Conservation (phyloP, 2,329 filamentous ascomycete species). For the Leptodontidium sp. region DNA sequence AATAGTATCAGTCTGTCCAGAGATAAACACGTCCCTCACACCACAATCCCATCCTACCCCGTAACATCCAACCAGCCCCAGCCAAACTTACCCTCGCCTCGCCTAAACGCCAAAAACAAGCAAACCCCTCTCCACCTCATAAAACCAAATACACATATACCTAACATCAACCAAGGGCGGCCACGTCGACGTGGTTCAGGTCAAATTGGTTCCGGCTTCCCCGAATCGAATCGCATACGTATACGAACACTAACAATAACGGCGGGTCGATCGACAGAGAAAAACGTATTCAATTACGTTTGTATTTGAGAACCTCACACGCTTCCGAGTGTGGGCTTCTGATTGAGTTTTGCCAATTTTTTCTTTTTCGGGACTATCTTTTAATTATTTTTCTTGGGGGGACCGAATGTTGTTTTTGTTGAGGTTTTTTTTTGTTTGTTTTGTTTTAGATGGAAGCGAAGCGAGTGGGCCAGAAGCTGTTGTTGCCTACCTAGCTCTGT, state of each 20-base stretch:
- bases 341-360: neutral
- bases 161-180: neutral
- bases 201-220: too few relatives aligned
- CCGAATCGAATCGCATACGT: too few relatives aligned
- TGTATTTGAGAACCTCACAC: neutral
- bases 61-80: too few relatives aligned
- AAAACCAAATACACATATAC: neutral
- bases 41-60: too few relatives aligned
- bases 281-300: constrained; percentile 3
- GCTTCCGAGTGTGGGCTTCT: neutral
- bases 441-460: neutral
- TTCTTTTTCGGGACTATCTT: neutral
- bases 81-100: too few relatives aligned
- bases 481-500: neutral
- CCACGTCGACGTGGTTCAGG: too few relatives aligned
- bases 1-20: too few relatives aligned
- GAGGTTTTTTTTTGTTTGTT: neutral
- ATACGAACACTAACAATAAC: too few relatives aligned
- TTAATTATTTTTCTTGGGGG: neutral
- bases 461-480: neutral
- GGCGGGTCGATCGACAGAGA: neutral
- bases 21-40: too few relatives aligned
- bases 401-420: neutral
- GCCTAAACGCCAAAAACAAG: too few relatives aligned
- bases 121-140: neutral